Evolutionary conservation across 139 green algal genomes (phyloP).

Genomic region (Picochlorum sp.): DNA sequence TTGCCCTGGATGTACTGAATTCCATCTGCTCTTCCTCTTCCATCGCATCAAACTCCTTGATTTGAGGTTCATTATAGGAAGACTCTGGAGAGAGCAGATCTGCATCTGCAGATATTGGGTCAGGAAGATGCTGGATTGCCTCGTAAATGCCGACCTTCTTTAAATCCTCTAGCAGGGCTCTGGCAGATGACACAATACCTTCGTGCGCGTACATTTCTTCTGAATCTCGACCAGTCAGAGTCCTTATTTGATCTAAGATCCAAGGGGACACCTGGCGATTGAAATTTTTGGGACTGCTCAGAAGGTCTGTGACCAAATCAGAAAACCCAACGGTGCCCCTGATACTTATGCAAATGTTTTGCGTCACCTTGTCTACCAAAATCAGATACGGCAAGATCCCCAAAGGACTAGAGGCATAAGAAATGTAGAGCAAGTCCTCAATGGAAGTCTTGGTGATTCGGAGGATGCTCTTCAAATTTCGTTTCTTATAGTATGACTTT

Average conservation of each 20-base stretch:
- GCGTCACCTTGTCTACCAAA: slow-evolving; percentile 19
- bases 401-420: slow-evolving; percentile 17
- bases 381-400: slow-evolving; percentile 51
- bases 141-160: slow-evolving; percentile 28
- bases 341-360: slow-evolving; percentile 21
- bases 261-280: slow-evolving; percentile 8
- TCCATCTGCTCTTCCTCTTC: not conserved
- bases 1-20: slow-evolving; percentile 10
- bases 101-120: not conserved
- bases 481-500: slow-evolving; percentile 15
- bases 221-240: not conserved
- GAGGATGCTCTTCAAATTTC: slow-evolving; percentile 27
- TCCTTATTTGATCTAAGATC: not conserved
- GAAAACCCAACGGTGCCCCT: slow-evolving; percentile 19
- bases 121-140: not conserved
- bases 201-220: slow-evolving; percentile 24
- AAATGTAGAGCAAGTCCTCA: slow-evolving; percentile 18
- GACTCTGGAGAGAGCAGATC: too few relatives aligned
- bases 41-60: slow-evolving; percentile 5
- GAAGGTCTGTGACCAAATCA: slow-evolving; percentile 24
- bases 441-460: slow-evolving; percentile 14
- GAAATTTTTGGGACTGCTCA: slow-evolving; percentile 15
- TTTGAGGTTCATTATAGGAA: not conserved
- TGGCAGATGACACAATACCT: slow-evolving; percentile 31
- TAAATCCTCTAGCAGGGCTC: slow-evolving; percentile 35